Conservation (phyloP, 495 filamentous ascomycete species). For the Trichoderma gamsii region DNA sequence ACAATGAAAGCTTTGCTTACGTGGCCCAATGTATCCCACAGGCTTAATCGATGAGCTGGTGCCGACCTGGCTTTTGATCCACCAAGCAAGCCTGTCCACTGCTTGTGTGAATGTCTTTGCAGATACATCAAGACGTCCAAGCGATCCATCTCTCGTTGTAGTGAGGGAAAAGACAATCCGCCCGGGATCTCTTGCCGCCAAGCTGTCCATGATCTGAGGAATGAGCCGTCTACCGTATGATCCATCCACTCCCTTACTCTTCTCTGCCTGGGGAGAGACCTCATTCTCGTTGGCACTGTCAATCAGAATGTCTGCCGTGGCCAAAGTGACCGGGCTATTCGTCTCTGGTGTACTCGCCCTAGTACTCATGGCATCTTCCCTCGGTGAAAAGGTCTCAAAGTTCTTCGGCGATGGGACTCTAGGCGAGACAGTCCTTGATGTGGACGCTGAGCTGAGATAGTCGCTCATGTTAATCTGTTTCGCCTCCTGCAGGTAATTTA, state of each 20-base stretch:
- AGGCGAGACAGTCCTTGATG: neutral
- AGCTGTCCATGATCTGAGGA: constrained; percentile 25
- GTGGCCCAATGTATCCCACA: constrained; percentile 24
- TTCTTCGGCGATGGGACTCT: neutral
- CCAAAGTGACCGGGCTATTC: no score
- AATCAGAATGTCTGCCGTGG: no score
- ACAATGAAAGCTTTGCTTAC: constrained; percentile 17
- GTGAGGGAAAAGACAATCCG: constrained; percentile 23
- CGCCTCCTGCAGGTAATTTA: neutral
- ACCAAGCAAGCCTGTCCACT: constrained; percentile 27
- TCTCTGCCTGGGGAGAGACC: neutral
- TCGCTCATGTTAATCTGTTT: neutral
- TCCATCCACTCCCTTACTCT: neutral
- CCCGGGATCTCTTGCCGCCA: constrained; percentile 22
- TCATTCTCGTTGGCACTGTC: no score
- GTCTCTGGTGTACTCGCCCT: no score
- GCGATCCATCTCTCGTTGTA: constrained; percentile 6
- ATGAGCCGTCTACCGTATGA: constrained; percentile 23
- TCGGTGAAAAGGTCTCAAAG: neutral
- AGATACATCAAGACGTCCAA: constrained; percentile 19
- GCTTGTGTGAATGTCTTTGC: constrained; percentile 24
- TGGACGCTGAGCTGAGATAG: neutral
- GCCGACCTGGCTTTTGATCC: constrained; percentile 17
- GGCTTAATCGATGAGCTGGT: constrained; percentile 15
- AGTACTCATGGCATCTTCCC: no score